Evolutionary conservation across 768 basidiomycete species (phyloP).

Genomic region (Leccinum barrowsii): DNA sequence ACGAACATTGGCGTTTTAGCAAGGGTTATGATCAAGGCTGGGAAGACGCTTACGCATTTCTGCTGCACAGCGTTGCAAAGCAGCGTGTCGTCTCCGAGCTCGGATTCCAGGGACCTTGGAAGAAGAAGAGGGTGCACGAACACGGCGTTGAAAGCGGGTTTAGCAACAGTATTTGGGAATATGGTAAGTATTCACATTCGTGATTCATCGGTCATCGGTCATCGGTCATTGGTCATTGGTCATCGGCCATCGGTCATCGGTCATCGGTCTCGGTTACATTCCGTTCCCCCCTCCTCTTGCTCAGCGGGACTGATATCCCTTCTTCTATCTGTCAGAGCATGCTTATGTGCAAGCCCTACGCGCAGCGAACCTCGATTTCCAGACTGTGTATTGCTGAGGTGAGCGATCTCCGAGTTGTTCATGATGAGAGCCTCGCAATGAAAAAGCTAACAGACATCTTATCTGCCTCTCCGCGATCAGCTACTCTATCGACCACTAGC

Average conservation of each 20-base stretch:
- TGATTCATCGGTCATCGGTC: neutral
- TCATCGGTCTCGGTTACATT: neutral
- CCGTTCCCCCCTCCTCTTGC: neutral
- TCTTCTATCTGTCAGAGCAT: slow-evolving; percentile 41
- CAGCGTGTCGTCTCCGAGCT: slow-evolving; percentile 45
- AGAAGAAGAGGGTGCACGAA: slow-evolving; percentile 40
- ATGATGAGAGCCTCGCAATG: neutral
- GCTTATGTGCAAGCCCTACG: slow-evolving; percentile 57
- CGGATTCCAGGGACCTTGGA: slow-evolving; percentile 65
- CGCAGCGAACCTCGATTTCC: slow-evolving; percentile 40
- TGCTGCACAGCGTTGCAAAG: slow-evolving; percentile 27
- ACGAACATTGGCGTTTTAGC: slow-evolving; percentile 65
- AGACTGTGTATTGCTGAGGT: slow-evolving; percentile 30
- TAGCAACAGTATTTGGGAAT: slow-evolving; percentile 60
- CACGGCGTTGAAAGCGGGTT: slow-evolving; percentile 41
- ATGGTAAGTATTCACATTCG: slow-evolving; percentile 34
- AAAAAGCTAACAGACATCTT: neutral
- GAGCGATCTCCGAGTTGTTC: neutral
- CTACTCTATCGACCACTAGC: neutral
- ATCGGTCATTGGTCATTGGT: too few species aligned
- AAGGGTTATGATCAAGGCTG: slow-evolving; percentile 68
- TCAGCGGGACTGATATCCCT: neutral
- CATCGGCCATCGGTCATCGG: neutral
- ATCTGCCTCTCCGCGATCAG: neutral
- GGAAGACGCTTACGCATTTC: slow-evolving; percentile 65